phyloP scores from a whole-genome alignment of 176 grass and related monocot species.

The Rhynchospora breviuscula region DNA sequence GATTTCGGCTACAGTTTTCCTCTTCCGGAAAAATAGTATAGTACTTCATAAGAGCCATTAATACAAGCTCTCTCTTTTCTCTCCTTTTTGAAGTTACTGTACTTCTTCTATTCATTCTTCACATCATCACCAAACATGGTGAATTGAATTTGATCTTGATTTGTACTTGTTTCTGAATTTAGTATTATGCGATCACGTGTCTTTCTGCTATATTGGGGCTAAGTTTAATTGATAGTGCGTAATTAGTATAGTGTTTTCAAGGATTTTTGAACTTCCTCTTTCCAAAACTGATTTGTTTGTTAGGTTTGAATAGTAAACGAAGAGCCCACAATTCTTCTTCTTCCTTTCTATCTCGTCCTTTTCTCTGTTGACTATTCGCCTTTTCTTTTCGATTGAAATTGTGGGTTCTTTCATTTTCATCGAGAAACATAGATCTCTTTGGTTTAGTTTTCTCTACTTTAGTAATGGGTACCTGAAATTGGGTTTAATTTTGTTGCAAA shows the following conservation, averaged over 20 bases:
- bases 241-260: not conserved
- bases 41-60: not conserved
- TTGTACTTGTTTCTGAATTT: slow-evolving; percentile 7
- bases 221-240: not conserved
- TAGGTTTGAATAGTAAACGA: slow-evolving; percentile 2
- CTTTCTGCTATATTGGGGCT: not conserved
- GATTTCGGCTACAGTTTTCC: not conserved
- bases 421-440: not conserved
- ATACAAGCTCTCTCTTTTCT: not conserved
- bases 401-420: not conserved
- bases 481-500: not conserved
- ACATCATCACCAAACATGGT: not conserved
- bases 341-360: not conserved
- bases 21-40: not conserved
- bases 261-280: not conserved
- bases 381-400: not conserved
- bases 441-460: not conserved
- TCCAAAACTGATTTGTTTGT: not conserved
- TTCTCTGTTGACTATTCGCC: slow-evolving; percentile 13
- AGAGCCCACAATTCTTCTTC: not conserved
- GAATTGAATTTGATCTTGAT: not conserved
- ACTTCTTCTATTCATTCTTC: not conserved
- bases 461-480: slow-evolving; percentile 11
- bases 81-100: too few relatives aligned
- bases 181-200: not conserved